These are phyloP conservation scores for Arachis hypogaea DNA, from an alignment of 306 rosid species.

Conservation along the genomic window DNA sequence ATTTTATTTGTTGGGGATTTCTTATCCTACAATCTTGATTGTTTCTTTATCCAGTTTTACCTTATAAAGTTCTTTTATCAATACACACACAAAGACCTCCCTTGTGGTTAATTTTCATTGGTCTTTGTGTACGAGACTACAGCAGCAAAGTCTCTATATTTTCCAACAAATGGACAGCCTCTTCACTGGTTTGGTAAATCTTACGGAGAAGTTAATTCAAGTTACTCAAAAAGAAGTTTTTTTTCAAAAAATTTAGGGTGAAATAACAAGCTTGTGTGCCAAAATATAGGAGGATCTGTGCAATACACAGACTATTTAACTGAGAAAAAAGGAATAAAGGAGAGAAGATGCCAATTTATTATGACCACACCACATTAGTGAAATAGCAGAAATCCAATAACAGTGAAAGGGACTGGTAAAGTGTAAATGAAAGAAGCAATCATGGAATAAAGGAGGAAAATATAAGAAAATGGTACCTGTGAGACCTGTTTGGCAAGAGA, in stretches of 20 bases:
- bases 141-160: conserved; percentile 3
- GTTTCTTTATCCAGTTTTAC: background rate
- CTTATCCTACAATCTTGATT: background rate
- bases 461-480: conserved; percentile 57
- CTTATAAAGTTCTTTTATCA: background rate
- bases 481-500: conserved; percentile 91
- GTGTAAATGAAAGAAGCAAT: conserved; percentile 26
- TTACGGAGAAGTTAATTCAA: background rate
- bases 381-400: conserved; percentile 24
- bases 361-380: conserved; percentile 24
- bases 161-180: background rate
- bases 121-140: background rate
- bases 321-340: background rate
- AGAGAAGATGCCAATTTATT: conserved; percentile 10
- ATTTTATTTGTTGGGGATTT: background rate
- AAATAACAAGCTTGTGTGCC: conserved; percentile 1
- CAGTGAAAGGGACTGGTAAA: conserved; percentile 17
- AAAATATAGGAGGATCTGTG: conserved; percentile 5
- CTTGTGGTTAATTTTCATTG: conserved; percentile 6
- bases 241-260: conserved; percentile 2
- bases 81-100: conserved; percentile 3
- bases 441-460: conserved; percentile 12
- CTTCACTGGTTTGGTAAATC: background rate
- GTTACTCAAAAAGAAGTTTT: conserved; percentile 9
- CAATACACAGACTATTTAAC: conserved; percentile 7